These are phyloP conservation scores for Globisporangium camurandrum DNA, from an alignment of 352 stramenopile genomes.

Conservation along the genomic window DNA sequence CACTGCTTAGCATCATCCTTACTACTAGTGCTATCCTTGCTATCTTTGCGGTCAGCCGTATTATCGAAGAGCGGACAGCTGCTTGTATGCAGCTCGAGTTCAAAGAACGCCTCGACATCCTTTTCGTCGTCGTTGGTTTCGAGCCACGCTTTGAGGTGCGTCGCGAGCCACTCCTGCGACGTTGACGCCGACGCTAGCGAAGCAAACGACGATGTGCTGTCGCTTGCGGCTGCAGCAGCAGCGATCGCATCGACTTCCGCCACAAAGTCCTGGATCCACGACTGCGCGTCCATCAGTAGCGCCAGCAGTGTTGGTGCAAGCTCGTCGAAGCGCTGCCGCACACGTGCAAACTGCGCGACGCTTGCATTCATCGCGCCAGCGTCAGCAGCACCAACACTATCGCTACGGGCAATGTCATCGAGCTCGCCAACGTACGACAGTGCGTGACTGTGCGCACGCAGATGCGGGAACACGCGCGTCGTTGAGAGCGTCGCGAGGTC, in stretches of 20 bases:
- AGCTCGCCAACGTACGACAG: conserved; percentile 26
- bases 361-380: not conserved
- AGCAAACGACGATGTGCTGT: not conserved
- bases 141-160: conserved; percentile 46
- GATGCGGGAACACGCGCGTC: conserved; percentile 24
- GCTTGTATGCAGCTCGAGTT: conserved; percentile 42
- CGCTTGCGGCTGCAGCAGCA: conserved; percentile 5
- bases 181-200: conserved; percentile 5
- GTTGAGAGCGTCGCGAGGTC: conserved; percentile 35
- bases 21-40: conserved; percentile 5
- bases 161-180: conserved; percentile 21
- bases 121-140: conserved; percentile 32
- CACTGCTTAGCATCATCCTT: conserved; percentile 9
- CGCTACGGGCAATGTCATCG: conserved; percentile 19
- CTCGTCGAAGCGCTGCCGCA: conserved; percentile 20
- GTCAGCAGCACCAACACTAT: not conserved
- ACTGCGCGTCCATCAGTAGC: conserved; percentile 37
- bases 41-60: no score
- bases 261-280: conserved; percentile 49
- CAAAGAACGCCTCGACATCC: conserved; percentile 59
- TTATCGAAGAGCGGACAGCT: no score
- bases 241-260: conserved; percentile 29
- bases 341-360: conserved; percentile 10
- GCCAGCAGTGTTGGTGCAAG: conserved; percentile 26
- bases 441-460: conserved; percentile 36